phyloP scores from a whole-genome alignment of 257 asterid genomes.

The Jacaranda mimosifolia region DNA sequence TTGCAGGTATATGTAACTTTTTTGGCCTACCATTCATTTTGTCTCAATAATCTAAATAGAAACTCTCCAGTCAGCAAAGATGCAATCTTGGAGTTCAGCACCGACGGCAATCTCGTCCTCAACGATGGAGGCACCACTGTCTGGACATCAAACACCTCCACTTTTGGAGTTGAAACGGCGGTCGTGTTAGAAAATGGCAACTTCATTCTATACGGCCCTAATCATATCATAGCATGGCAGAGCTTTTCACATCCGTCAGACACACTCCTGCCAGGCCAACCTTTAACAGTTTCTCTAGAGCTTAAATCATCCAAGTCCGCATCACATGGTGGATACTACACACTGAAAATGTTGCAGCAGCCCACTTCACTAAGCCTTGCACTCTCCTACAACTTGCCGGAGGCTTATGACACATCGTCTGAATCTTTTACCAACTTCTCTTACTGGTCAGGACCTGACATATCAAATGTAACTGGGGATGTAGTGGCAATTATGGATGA shows the following conservation, averaged over 20 bases:
- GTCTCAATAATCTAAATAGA: slow-evolving; percentile 78
- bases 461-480: slow-evolving; percentile 80
- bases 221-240: slow-evolving; percentile 63
- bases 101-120: slow-evolving; percentile 71
- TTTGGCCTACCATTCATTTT: slow-evolving; percentile 66
- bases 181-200: slow-evolving; percentile 78
- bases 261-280: slow-evolving; percentile 86
- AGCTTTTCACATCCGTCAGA: slow-evolving; percentile 89
- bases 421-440: slow-evolving; percentile 61
- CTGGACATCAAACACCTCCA: slow-evolving; percentile 87
- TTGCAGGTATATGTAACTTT: slow-evolving; percentile 53
- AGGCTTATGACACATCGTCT: slow-evolving; percentile 36
- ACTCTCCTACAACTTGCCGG: slow-evolving; percentile 72
- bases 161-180: slow-evolving; percentile 54
- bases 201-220: slow-evolving; percentile 60
- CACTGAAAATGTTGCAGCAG: slow-evolving; percentile 84
- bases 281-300: slow-evolving; percentile 62
- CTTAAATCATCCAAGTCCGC: slow-evolving; percentile 63
- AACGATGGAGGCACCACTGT: slow-evolving; percentile 51
- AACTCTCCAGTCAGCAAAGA: slow-evolving; percentile 79
- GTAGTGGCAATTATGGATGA: slow-evolving; percentile 71
- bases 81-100: slow-evolving; percentile 71
- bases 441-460: slow-evolving; percentile 88
- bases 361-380: slow-evolving; percentile 76
- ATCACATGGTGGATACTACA: slow-evolving; percentile 71